A percentile compares a stretch with the other conserved stretches of the same genome.
These are phyloP conservation scores for Millerozyma acaciae DNA, from an alignment of 805 yeast species.

Conservation along the genomic window DNA sequence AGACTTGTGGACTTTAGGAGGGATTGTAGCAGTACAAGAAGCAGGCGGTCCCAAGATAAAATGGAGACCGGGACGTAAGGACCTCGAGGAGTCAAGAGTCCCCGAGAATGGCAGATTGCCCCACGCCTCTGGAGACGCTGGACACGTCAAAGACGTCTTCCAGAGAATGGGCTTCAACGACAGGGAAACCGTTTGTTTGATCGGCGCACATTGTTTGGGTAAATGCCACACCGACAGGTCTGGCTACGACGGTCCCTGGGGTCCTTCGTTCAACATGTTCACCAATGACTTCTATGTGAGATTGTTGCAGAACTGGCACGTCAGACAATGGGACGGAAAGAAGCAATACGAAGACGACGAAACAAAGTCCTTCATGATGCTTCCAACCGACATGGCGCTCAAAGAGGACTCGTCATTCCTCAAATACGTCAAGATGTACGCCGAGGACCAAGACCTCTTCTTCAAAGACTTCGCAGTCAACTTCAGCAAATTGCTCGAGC, in stretches of 20 bases:
- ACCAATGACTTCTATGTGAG: constrained; percentile 37
- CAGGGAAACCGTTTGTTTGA: constrained; percentile 37
- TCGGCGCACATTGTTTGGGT: constrained; percentile 43
- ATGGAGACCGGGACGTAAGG: constrained; percentile 83
- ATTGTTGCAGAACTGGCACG: constrained; percentile 53
- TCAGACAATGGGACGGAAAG: constrained; percentile 37
- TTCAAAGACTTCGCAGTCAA: constrained; percentile 47
- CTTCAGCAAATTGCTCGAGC: constrained; percentile 44
- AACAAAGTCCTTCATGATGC: constrained; percentile 46
- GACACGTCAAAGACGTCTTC: constrained; percentile 63
- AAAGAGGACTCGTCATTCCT: constrained; percentile 43
- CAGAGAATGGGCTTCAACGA: constrained; percentile 47
- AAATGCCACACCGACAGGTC: constrained; percentile 33
- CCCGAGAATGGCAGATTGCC: constrained; percentile 75
- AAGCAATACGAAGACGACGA: constrained; percentile 40
- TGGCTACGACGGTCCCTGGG: constrained; percentile 47
- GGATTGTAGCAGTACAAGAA: constrained; percentile 74
- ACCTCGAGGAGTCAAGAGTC: constrained; percentile 39
- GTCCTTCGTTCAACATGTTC: constrained; percentile 36
- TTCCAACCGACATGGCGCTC: constrained; percentile 55
- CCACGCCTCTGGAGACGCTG: constrained; percentile 58
- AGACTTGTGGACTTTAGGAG: constrained; percentile 76
- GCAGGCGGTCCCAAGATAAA: constrained; percentile 72
- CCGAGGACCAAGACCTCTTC: constrained; percentile 46
- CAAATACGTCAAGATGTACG: constrained; percentile 46